phyloP scores from a whole-genome alignment of 1,284 basidiomycete species.

The Cryptococcus wingfieldii region DNA sequence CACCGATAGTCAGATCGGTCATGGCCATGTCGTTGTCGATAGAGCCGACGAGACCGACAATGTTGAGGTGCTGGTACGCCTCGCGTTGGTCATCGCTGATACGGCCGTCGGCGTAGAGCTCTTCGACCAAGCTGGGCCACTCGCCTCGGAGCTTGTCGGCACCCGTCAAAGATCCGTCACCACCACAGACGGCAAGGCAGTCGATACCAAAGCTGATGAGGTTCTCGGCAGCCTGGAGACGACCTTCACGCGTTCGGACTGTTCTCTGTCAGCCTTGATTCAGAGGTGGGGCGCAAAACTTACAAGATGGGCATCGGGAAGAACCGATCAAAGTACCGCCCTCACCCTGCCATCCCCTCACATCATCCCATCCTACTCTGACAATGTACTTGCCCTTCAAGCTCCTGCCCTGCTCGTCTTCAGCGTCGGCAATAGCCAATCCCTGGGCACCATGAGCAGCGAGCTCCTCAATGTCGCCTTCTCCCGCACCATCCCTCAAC shows the following conservation, averaged over 20 bases:
- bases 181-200: conserved; percentile 92
- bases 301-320: conserved; percentile 75
- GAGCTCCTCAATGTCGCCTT: conserved; percentile 52
- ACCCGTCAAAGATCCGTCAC: conserved; percentile 92
- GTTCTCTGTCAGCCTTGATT: not conserved
- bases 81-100: conserved; percentile 72
- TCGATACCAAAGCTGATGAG: conserved; percentile 94
- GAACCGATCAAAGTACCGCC: conserved; percentile 97
- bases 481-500: conserved; percentile 85
- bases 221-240: conserved; percentile 80
- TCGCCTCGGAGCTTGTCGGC: conserved; percentile 90
- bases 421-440: conserved; percentile 39
- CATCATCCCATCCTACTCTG: conserved; percentile 97
- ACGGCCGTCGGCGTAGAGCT: conserved; percentile 62
- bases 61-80: conserved; percentile 77
- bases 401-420: conserved; percentile 55
- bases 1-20: conserved; percentile 96
- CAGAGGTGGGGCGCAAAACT: conserved; percentile 12
- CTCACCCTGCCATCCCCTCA: conserved; percentile 89
- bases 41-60: conserved; percentile 94
- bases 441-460: conserved; percentile 37
- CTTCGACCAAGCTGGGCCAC: conserved; percentile 78
- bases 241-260: conserved; percentile 80
- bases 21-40: conserved; percentile 99
- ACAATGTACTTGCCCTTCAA: conserved; percentile 92